Evolutionary conservation across 768 basidiomycete genomes (phyloP), one percentile per base, ranked within the genome.

Genomic region (Boletellus ananas): DNA sequence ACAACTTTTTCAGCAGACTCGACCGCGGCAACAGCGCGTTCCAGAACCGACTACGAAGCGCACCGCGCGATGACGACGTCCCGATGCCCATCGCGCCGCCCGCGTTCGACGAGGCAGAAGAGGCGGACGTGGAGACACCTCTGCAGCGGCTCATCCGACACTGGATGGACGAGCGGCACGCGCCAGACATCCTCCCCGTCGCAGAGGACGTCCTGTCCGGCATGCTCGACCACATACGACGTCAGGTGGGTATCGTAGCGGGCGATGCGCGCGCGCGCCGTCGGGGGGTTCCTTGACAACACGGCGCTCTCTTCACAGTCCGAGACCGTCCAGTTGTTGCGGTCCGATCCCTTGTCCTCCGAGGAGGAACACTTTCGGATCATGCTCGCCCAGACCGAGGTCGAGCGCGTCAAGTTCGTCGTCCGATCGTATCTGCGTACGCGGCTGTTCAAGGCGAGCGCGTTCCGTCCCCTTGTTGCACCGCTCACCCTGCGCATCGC

Each of bases 311-410:
- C 29, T 29, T 35, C 20, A 47, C 60, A 95, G 92, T 84, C 85
- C 51, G 84, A 88, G 56, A 81, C 80, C 49, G 90, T 90, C 33
- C 90, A 81, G 62, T 72, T 79, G 42, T 70, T 96, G 27, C 79
- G 89, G 4, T 81, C 81, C 21, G 91, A 95, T 65, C 87, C 90
- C 0, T 79, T 82, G 34, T 85, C 90, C 3, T 90, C 87, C 1
- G 92, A 95, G 60, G 92, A 95, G 54, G 94, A 97, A 55, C 93
- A 97, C 60, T 88, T 94, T 52, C 77, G 91, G 57, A 89, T 95
- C 31, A 86, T 92, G 76, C 84, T 97, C 46, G 94, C 90, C 0
- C 91, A 94, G 70, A 94, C 91, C 0, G 94, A 97, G 69, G 81
- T 95, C 58, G 94, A 97, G 64, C 82, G 94, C 36, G 90, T 92